Conservation (phyloP, 2,329 filamentous ascomycete species). For the Leptoxyphium fumago region DNA sequence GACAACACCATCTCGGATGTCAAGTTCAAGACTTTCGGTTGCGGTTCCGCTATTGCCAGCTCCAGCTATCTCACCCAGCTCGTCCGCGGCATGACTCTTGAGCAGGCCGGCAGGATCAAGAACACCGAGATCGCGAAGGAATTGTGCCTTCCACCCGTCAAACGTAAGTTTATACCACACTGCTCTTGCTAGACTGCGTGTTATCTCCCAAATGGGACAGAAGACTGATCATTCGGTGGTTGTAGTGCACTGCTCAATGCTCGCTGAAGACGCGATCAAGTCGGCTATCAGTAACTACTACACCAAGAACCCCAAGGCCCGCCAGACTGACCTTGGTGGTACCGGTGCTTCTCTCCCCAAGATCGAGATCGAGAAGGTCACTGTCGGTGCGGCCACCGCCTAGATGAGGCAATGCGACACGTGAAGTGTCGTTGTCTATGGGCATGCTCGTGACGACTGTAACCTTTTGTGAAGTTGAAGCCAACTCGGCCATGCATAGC, state of each 20-base stretch:
- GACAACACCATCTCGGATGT: constrained; percentile 84
- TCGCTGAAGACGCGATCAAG: constrained; percentile 86
- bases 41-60: constrained; percentile 84
- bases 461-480: no score
- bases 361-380: constrained; percentile 44
- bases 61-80: constrained; percentile 91
- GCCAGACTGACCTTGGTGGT: constrained; percentile 60
- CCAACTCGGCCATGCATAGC: background rate
- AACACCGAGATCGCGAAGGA: constrained; percentile 99
- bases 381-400: constrained; percentile 9
- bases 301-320: constrained; percentile 70
- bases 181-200: background rate
- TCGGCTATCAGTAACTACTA: constrained; percentile 84
- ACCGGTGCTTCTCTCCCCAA: constrained; percentile 55
- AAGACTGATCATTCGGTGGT: constrained; percentile 2
- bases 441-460: no score
- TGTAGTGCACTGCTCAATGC: constrained; percentile 77
- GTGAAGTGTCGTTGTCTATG: no score
- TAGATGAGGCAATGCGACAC: background rate
- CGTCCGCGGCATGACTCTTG: constrained; percentile 88
- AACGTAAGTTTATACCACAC: constrained; percentile 43
- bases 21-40: constrained; percentile 97
- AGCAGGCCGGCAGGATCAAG: constrained; percentile 81
- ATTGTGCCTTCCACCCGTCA: constrained; percentile 75
- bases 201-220: background rate